A percentile compares a stretch with the other conserved stretches of the same genome.
Conservation (phyloP, 371 early-diverging fungal genomes). For the Mortierella sp. region DNA sequence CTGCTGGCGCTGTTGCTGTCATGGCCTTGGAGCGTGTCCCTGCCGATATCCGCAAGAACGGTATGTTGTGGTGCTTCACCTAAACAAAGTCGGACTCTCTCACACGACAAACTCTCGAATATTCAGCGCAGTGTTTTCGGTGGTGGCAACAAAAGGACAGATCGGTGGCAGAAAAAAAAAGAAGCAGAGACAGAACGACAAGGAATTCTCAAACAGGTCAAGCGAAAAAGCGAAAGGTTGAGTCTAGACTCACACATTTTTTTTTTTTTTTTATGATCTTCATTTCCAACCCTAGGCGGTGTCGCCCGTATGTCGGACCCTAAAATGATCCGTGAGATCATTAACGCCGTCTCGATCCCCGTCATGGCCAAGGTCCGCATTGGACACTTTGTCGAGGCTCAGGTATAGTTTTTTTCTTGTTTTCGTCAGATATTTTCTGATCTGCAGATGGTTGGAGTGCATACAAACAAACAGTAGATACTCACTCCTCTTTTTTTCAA, state of each 20-base stretch:
- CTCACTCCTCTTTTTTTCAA: not conserved
- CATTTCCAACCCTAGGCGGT: constrained; percentile 72
- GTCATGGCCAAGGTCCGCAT: constrained; percentile 99
- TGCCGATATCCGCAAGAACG: constrained; percentile 97
- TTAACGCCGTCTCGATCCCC: constrained; percentile 95
- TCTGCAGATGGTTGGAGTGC: not conserved
- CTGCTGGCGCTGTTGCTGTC: constrained; percentile 98
- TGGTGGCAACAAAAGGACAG: too few relatives aligned
- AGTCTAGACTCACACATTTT: not conserved
- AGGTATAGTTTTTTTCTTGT: constrained; percentile 41
- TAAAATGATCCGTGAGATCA: constrained; percentile 96
- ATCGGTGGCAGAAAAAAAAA: too few relatives aligned
- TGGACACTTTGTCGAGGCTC: constrained; percentile 98
- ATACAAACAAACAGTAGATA: not conserved
- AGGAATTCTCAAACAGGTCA: too few relatives aligned
- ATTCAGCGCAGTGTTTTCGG: too few relatives aligned
- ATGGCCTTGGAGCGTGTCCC: constrained; percentile 99
- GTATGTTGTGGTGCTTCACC: constrained; percentile 58
- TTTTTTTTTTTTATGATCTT: not conserved
- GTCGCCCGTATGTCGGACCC: constrained; percentile 99
- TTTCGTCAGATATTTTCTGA: not conserved
- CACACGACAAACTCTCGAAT: not conserved
- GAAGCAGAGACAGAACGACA: too few relatives aligned
- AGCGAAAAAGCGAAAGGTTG: too few relatives aligned
- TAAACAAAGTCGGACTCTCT: not conserved